phyloP scores from a whole-genome alignment of 768 basidiomycete species.

The Leccinum imitatum region DNA sequence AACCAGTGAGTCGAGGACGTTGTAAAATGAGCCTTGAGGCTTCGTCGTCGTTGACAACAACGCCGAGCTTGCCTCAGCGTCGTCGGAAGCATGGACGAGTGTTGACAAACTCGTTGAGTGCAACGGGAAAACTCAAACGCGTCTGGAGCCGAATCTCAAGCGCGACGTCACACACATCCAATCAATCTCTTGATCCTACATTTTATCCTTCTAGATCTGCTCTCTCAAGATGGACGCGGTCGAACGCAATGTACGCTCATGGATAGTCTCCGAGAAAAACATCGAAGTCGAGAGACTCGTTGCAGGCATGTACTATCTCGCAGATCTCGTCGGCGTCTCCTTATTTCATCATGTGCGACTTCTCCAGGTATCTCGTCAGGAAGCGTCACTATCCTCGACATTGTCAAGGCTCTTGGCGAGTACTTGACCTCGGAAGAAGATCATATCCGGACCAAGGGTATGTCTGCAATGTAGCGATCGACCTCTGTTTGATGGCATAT shows the following conservation, averaged over 20 bases:
- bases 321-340: background rate
- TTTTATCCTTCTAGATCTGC: background rate
- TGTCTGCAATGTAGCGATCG: conserved; percentile 3
- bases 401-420: conserved; percentile 86
- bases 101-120: conserved; percentile 1
- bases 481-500: background rate
- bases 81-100: conserved; percentile 22
- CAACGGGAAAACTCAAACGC: conserved; percentile 7
- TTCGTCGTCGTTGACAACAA: conserved; percentile 23
- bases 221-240: conserved; percentile 39
- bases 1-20: conserved; percentile 19
- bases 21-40: conserved; percentile 25
- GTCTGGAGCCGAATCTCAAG: too few species aligned
- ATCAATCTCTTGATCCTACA: background rate
- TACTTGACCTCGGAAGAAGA: conserved; percentile 89
- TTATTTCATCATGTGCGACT: background rate
- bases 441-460: conserved; percentile 76
- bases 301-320: conserved; percentile 45
- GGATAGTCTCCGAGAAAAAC: conserved; percentile 65
- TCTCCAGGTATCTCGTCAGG: conserved; percentile 33
- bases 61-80: conserved; percentile 17
- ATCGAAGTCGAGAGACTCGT: conserved; percentile 59
- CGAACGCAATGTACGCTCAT: conserved; percentile 63
- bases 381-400: conserved; percentile 58
- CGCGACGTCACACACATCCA: conserved; percentile 4